A percentile compares a stretch with the other conserved stretches of the same genome.
phyloP scores from a whole-genome alignment of 306 rosid genomes.

The Hippophae rhamnoides region DNA sequence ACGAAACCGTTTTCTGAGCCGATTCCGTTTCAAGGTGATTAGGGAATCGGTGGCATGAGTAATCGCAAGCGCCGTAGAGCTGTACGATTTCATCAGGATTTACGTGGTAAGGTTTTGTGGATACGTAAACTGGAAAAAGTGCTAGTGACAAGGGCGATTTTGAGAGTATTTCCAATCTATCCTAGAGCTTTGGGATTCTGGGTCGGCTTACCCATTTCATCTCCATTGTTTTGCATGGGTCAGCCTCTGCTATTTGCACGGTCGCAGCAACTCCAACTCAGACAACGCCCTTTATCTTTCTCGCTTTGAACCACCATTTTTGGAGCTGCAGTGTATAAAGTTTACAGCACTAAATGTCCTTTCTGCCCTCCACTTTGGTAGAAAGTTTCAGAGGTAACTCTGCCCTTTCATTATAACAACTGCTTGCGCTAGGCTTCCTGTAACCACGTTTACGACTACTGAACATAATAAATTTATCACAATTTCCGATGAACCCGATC shows the following conservation, averaged over 20 bases:
- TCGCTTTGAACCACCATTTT: background rate
- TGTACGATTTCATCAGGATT: conserved; percentile 36
- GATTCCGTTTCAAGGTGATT: conserved; percentile 12
- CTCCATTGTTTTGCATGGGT: conserved; percentile 18
- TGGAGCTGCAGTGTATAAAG: background rate
- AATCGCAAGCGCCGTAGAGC: conserved; percentile 46
- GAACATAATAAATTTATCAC: no score
- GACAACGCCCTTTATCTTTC: background rate
- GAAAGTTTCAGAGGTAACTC: no score
- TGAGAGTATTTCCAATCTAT: conserved; percentile 5
- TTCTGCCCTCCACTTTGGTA: no score
- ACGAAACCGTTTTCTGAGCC: background rate
- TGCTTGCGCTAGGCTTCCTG: no score
- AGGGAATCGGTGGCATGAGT: conserved; percentile 41
- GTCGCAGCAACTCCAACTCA: background rate
- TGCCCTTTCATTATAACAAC: no score
- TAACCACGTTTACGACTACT: no score
- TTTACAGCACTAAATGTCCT: no score
- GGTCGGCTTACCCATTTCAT: conserved; percentile 19
- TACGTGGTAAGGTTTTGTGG: conserved; percentile 45
- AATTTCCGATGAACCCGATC: no score
- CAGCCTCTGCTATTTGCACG: conserved; percentile 7
- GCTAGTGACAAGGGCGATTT: conserved; percentile 9
- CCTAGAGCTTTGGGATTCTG: conserved; percentile 13
- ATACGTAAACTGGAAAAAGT: conserved; percentile 47